A percentile compares a stretch with the other conserved stretches of the same genome.
Conservation (phyloP, 768 basidiomycete species). For the Lactifluus rugatus region DNA sequence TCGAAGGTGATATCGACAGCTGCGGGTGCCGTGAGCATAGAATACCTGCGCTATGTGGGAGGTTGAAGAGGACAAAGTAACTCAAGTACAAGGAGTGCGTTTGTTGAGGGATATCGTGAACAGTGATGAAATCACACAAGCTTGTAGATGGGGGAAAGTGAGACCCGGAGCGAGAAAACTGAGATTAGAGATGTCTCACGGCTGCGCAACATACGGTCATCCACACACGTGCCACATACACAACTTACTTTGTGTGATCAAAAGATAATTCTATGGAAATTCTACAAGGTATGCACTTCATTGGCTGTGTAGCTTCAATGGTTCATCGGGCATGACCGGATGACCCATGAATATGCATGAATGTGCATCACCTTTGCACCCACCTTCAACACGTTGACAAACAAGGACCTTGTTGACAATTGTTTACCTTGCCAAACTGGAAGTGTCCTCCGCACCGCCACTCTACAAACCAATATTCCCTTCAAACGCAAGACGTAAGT, state of each 20-base stretch:
- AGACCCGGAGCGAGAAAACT: neutral
- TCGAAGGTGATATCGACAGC: conserved; percentile 55
- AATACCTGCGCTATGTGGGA: neutral
- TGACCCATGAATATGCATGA: no score
- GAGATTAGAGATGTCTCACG: neutral
- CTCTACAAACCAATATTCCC: conserved; percentile 26
- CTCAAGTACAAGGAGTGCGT: neutral
- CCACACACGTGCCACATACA: conserved; percentile 10
- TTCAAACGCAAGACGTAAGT: conserved; percentile 48
- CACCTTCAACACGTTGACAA: no score
- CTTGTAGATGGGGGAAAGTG: neutral
- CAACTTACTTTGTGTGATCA: neutral
- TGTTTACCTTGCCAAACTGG: conserved; percentile 13
- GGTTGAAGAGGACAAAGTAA: neutral
- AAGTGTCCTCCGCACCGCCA: neutral
- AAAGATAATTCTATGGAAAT: neutral
- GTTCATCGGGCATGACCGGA: no score
- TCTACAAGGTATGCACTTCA: neutral
- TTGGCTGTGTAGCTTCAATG: neutral
- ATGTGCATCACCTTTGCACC: no score
- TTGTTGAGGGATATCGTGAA: neutral
- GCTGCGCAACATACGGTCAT: neutral
- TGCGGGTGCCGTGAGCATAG: conserved; percentile 48
- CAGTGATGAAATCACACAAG: neutral
- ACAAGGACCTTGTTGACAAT: conserved; percentile 5